phyloP scores from a whole-genome alignment of 163 green algal genomes.

The Prototheca wickerhamii region DNA sequence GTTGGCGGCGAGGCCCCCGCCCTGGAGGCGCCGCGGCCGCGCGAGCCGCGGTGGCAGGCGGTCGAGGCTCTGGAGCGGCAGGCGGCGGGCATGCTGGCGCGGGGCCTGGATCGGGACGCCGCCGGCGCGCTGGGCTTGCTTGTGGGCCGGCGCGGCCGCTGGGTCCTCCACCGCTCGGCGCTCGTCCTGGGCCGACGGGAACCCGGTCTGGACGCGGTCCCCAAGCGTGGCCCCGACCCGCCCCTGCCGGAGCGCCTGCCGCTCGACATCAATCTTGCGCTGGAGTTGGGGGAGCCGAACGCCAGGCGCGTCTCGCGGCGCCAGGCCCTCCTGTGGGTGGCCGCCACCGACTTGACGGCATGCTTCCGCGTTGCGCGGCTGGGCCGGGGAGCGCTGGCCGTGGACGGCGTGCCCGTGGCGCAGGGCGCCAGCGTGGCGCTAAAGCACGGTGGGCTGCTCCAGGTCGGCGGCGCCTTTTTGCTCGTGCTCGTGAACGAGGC shows the following conservation, averaged over 20 bases:
- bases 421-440: conserved; percentile 16
- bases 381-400: conserved; percentile 29
- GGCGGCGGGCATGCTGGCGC: background rate
- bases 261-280: conserved; percentile 40
- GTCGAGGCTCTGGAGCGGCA: background rate
- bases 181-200: conserved; percentile 35
- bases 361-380: conserved; percentile 27
- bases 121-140: conserved; percentile 34
- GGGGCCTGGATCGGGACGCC: conserved; percentile 11
- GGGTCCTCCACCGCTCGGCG: conserved; percentile 26
- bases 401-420: conserved; percentile 35
- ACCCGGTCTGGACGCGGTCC: conserved; percentile 22
- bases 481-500: conserved; percentile 44
- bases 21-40: too few species aligned
- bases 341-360: conserved; percentile 25
- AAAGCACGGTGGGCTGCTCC: conserved; percentile 41
- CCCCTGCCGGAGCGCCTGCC: background rate
- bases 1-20: background rate
- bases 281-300: background rate
- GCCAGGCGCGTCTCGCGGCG: conserved; percentile 32
- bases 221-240: background rate
- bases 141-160: conserved; percentile 21
- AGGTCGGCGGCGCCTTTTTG: conserved; percentile 28
- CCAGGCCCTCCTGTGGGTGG: conserved; percentile 44
- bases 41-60: background rate